Conservation (phyloP, 75 land plant species). For the Picea sitchensis region DNA sequence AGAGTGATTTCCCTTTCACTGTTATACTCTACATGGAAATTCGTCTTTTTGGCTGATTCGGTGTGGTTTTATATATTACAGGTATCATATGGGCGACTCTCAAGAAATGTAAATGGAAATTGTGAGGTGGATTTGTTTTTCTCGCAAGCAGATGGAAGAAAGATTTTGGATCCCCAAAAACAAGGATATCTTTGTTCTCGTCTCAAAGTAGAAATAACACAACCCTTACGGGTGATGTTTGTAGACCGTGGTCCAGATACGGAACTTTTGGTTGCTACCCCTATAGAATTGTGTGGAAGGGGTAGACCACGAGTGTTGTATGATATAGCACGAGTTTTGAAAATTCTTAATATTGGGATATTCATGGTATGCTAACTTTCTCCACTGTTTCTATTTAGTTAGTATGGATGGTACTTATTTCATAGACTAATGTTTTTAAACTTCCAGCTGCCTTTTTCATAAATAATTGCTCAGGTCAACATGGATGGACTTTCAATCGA, state of each 20-base stretch:
- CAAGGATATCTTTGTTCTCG: conserved; percentile 43
- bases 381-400: neutral
- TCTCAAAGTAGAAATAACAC: conserved; percentile 59
- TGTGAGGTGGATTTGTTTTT: conserved; percentile 75
- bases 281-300: conserved; percentile 73
- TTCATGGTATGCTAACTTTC: conserved; percentile 55
- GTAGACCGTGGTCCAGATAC: conserved; percentile 81
- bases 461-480: neutral
- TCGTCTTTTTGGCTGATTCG: conserved; percentile 11
- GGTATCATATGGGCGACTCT: conserved; percentile 78
- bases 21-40: too few species aligned
- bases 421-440: neutral
- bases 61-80: conserved; percentile 15
- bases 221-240: conserved; percentile 71
- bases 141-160: conserved; percentile 61
- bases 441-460: neutral
- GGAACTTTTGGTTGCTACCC: conserved; percentile 86
- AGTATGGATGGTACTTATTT: neutral
- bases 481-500: neutral
- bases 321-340: conserved; percentile 79
- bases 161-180: conserved; percentile 60
- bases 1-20: neutral
- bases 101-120: conserved; percentile 47
- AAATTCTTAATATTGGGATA: conserved; percentile 68
- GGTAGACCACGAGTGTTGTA: conserved; percentile 89